Evolutionary conservation across 345 rosid genomes (phyloP).

Genomic region (Sonneratia caseolaris): DNA sequence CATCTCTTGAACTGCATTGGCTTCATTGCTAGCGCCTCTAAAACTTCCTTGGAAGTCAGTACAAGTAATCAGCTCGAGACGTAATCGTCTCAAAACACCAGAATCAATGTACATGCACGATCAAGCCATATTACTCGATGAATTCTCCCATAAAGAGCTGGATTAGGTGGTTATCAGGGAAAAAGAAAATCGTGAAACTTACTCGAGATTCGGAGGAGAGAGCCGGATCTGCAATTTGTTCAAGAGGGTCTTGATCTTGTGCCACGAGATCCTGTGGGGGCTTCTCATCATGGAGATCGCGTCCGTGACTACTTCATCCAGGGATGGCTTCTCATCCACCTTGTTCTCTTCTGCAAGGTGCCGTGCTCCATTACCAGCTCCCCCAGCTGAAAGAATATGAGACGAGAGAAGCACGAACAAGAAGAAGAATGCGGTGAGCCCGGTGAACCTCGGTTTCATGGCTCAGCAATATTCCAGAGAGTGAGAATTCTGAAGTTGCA

Average conservation of each 20-base stretch:
- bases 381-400: neutral
- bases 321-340: slow-evolving; percentile 24
- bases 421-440: neutral
- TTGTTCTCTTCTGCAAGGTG: neutral
- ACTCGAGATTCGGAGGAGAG: slow-evolving; percentile 60
- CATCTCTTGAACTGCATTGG: slow-evolving; percentile 25
- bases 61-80: neutral
- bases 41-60: slow-evolving; percentile 22
- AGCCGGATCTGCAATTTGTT: slow-evolving; percentile 33
- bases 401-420: neutral
- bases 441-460: neutral
- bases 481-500: neutral
- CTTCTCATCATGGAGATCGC: slow-evolving; percentile 22
- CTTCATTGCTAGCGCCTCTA: slow-evolving; percentile 24
- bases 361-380: neutral
- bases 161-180: neutral
- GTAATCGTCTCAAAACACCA: neutral
- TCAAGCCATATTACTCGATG: neutral
- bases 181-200: slow-evolving; percentile 1
- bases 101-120: neutral
- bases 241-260: slow-evolving; percentile 34
- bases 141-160: neutral
- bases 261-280: slow-evolving; percentile 45
- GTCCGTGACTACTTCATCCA: slow-evolving; percentile 20
- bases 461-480: neutral